A percentile compares a stretch with the other conserved stretches of the same genome.
Evolutionary conservation across 768 basidiomycete genomes (phyloP).

Genomic region (Nidularia sp.): DNA sequence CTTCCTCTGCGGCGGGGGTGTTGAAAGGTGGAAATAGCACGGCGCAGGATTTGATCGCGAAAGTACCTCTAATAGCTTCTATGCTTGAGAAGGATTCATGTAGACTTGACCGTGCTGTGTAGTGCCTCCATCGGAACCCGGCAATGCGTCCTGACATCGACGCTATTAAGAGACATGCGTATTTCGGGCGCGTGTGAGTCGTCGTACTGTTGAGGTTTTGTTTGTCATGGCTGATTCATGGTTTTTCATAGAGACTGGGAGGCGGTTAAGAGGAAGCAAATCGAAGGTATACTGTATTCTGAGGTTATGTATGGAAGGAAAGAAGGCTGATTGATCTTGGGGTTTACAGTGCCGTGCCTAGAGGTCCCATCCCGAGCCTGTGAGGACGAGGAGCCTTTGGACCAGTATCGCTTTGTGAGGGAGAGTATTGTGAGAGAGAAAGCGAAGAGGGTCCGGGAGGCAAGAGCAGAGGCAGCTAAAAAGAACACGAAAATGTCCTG

Average conservation of each 20-base stretch:
- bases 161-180: conserved; percentile 41
- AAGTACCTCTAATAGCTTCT: too few relatives aligned
- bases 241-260: conserved; percentile 32
- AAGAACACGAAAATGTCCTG: background rate
- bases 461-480: background rate
- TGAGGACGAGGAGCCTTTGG: too few relatives aligned
- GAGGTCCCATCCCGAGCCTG: too few relatives aligned
- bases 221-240: conserved; percentile 4
- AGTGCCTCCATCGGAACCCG: conserved; percentile 60
- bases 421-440: too few relatives aligned
- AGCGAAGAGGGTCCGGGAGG: too few relatives aligned
- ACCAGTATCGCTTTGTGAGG: too few relatives aligned
- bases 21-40: too few relatives aligned
- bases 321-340: background rate
- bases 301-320: background rate
- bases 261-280: conserved; percentile 17
- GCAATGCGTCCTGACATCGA: conserved; percentile 34
- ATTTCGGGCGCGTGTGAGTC: conserved; percentile 46
- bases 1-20: too few relatives aligned
- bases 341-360: too few relatives aligned
- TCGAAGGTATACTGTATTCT: conserved; percentile 1
- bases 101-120: conserved; percentile 1
- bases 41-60: too few relatives aligned
- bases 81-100: background rate
- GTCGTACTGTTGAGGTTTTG: conserved; percentile 3